Percentiles rank a stretch among this genome's conserved stretches.
These are phyloP conservation scores for Cryptococcus amylolentus DNA, from an alignment of 1,284 basidiomycete species.

Conservation along the genomic window DNA sequence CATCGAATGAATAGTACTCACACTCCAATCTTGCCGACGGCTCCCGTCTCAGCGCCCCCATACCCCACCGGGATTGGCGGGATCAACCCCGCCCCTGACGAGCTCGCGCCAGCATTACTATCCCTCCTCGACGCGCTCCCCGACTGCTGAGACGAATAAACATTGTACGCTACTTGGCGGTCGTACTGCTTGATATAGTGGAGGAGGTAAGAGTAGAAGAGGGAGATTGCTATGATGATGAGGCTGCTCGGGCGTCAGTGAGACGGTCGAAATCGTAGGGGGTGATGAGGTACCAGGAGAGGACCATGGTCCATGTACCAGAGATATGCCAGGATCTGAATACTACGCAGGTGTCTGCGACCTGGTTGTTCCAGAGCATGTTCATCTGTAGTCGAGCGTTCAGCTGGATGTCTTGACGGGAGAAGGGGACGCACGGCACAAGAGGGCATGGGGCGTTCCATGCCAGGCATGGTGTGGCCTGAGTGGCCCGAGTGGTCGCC, in stretches of 20 bases:
- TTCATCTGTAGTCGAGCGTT: slow-evolving; percentile 38
- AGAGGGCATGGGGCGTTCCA: slow-evolving; percentile 10
- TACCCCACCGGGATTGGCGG: slow-evolving; percentile 26
- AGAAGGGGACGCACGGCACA: slow-evolving; percentile 18
- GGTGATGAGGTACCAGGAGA: slow-evolving; percentile 38
- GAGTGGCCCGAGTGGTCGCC: slow-evolving; percentile 22
- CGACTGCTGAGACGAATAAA: slow-evolving; percentile 21
- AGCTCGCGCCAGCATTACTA: background rate
- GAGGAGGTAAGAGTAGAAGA: slow-evolving; percentile 41
- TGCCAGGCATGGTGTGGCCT: slow-evolving; percentile 16
- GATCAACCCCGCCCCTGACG: slow-evolving; percentile 18
- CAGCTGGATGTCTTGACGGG: background rate
- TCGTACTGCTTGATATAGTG: slow-evolving; percentile 35
- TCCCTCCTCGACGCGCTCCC: slow-evolving; percentile 7
- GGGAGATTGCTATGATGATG: slow-evolving; percentile 36
- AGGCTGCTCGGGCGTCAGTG: slow-evolving; percentile 19
- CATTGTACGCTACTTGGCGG: slow-evolving; percentile 25
- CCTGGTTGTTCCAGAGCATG: slow-evolving; percentile 50
- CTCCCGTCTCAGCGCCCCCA: slow-evolving; percentile 24
- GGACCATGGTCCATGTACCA: slow-evolving; percentile 35
- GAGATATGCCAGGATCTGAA: slow-evolving; percentile 46
- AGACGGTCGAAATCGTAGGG: too few species aligned
- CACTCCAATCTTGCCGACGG: slow-evolving; percentile 24
- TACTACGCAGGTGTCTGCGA: slow-evolving; percentile 45
- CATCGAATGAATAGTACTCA: slow-evolving; percentile 18